phyloP scores from a whole-genome alignment of 768 basidiomycete species.

The Suillus alpinus region DNA sequence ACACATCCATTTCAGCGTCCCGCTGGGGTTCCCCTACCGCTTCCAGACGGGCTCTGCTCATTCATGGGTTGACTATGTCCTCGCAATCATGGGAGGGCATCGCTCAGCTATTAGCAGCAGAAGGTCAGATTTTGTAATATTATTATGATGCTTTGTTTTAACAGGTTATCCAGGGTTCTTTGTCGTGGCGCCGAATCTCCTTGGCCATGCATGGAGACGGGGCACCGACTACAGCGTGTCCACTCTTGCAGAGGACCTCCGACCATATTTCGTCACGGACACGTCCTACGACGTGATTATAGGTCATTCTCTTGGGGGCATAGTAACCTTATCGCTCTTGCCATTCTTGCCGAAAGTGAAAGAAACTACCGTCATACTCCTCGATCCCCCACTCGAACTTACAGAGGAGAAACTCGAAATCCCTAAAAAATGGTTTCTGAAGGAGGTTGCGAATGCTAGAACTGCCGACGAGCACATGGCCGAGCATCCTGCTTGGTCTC shows the following conservation, averaged over 20 bases:
- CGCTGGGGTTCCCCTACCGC: conserved; percentile 15
- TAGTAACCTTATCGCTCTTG: conserved; percentile 13
- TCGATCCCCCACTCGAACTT: conserved; percentile 10
- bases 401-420: neutral
- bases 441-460: conserved; percentile 1
- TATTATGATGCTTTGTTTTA: neutral
- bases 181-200: conserved; percentile 16
- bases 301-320: conserved; percentile 18
- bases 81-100: conserved; percentile 17
- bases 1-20: conserved; percentile 8
- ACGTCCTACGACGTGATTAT: conserved; percentile 15
- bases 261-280: conserved; percentile 9
- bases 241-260: conserved; percentile 10
- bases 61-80: conserved; percentile 15
- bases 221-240: conserved; percentile 7
- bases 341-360: conserved; percentile 7
- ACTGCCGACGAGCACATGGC: neutral
- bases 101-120: conserved; percentile 8
- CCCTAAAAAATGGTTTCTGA: neutral
- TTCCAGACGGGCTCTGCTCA: conserved; percentile 10
- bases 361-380: conserved; percentile 5
- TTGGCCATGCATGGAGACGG: conserved; percentile 11
- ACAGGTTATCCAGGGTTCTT: conserved; percentile 9
- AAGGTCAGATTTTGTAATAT: conserved; percentile 7
- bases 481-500: conserved; percentile 10